Evolutionary conservation across 2,329 filamentous ascomycete species (phyloP), one percentile per base, ranked within the genome.

Genomic region (Cylindrodendrum hubeiense): DNA sequence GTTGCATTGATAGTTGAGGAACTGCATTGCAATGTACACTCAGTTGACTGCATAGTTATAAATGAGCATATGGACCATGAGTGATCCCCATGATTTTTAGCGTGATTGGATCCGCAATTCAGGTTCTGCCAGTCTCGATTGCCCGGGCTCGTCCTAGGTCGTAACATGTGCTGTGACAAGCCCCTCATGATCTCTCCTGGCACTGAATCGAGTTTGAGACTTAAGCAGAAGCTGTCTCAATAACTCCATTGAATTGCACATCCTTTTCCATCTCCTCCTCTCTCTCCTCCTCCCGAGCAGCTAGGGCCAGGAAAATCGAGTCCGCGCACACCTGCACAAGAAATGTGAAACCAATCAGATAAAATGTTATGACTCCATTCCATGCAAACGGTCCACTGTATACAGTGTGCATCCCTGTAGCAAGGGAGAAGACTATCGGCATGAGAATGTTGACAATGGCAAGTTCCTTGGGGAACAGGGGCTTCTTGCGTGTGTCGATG

Each of bases 391-490:
- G 61, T 2, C 65, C 65, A 12, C 37, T 61, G 39, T 63, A 61
- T 21, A 63, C 49, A 15, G 60, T 65, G 41, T 67, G 67, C 19
- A 60, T 39, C 4, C 61, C 59, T 6, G 60, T 64, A 9, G 52
- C 47, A 22, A 59, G 37, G 22, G 63, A 17, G 52, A 58, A 67
- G 28, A 63, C 33, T 0, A 66, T 47, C 0, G 65, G 62, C 55
- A 54, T 67, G 9, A 67, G 6, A 30, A 69, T 58, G n/a, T 67
- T 69, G 43, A 67, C 17, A 10, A 67, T 24, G 13, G 56, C 59
- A 7, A 67, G 52, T 17, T 59, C 30, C 41, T 66, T 69, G n/a
- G 67, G 67, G 53, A 69, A 69, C 2, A 67, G 56, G 3, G 59
- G 65, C 4, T 67, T 67, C 28, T 54, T 52, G 15, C 67, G 61